A percentile compares a stretch with the other conserved stretches of the same genome.
Conservation (phyloP, 2,329 filamentous ascomycete genomes). For the Hirsutella rhossiliensis region DNA sequence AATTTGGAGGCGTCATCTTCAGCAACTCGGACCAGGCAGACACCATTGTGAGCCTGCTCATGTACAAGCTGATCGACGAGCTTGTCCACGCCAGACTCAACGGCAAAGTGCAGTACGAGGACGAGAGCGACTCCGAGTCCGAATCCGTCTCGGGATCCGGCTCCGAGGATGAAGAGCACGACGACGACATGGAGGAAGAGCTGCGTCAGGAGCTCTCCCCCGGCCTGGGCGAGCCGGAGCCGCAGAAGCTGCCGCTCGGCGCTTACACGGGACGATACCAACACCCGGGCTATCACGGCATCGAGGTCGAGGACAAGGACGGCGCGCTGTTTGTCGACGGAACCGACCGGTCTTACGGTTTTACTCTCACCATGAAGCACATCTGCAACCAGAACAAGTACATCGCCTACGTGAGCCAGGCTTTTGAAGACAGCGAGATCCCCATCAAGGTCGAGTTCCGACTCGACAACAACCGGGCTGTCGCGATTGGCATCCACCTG, state of each 20-base stretch:
- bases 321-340: constrained; percentile 12
- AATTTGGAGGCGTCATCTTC: constrained; percentile 13
- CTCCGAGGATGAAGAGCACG: background rate
- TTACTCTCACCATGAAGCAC: constrained; percentile 12
- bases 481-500: constrained; percentile 1
- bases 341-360: constrained; percentile 14
- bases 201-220: constrained; percentile 3
- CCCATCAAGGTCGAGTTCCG: constrained; percentile 4
- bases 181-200: constrained; percentile 2
- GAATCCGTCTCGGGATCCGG: background rate
- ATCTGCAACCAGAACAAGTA: constrained; percentile 6
- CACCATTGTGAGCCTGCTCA: constrained; percentile 8
- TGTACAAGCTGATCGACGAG: constrained; percentile 10
- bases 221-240: background rate
- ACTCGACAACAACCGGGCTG: background rate
- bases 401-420: constrained; percentile 1
- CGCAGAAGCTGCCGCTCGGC: constrained; percentile 2
- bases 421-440: background rate
- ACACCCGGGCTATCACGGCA: constrained; percentile 12
- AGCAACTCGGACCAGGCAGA: constrained; percentile 11
- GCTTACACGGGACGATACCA: constrained; percentile 11
- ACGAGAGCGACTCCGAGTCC: background rate
- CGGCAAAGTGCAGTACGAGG: background rate
- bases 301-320: constrained; percentile 10
- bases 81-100: background rate